phyloP scores from a whole-genome alignment of 2,329 filamentous ascomycete species.

The Metarhizium rileyi region DNA sequence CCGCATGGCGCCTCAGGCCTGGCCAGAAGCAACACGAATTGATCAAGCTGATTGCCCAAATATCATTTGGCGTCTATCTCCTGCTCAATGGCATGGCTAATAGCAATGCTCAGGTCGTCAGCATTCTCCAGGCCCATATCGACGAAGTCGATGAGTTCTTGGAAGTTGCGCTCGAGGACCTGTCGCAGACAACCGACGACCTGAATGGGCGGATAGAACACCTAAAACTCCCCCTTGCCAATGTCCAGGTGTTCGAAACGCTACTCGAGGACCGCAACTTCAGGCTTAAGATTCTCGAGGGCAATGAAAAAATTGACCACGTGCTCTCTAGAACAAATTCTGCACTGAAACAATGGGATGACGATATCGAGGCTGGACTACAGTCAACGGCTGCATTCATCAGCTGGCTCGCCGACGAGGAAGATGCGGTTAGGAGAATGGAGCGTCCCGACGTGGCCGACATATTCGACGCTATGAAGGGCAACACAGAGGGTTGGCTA shows the following conservation, averaged over 20 bases:
- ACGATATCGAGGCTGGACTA: conserved; percentile 71
- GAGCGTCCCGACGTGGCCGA: conserved; percentile 55
- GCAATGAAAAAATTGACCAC: conserved; percentile 86
- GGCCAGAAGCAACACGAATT: conserved; percentile 78
- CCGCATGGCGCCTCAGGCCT: conserved; percentile 65
- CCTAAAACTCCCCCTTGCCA: conserved; percentile 73
- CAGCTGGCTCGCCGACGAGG: conserved; percentile 61
- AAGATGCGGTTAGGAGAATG: conserved; percentile 48
- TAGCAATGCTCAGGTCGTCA: conserved; percentile 78
- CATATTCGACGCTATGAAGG: conserved; percentile 83
- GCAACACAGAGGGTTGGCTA: conserved; percentile 85
- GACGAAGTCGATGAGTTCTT: conserved; percentile 90
- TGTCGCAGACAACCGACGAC: conserved; percentile 68
- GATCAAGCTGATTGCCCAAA: conserved; percentile 83
- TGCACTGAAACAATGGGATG: conserved; percentile 65
- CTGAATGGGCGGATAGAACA: conserved; percentile 71
- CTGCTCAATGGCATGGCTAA: conserved; percentile 78
- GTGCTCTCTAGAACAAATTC: conserved; percentile 71
- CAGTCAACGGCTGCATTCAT: conserved; percentile 68
- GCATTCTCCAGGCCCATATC: conserved; percentile 83
- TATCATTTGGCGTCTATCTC: conserved; percentile 87
- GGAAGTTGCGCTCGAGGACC: conserved; percentile 76
- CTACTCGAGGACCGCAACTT: conserved; percentile 83
- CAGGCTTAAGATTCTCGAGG: conserved; percentile 69
- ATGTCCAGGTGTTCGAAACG: conserved; percentile 71